Base-by-base conservation (phyloP, 2,329 filamentous ascomycete species). In the Raffaelea albimanens region DNA sequence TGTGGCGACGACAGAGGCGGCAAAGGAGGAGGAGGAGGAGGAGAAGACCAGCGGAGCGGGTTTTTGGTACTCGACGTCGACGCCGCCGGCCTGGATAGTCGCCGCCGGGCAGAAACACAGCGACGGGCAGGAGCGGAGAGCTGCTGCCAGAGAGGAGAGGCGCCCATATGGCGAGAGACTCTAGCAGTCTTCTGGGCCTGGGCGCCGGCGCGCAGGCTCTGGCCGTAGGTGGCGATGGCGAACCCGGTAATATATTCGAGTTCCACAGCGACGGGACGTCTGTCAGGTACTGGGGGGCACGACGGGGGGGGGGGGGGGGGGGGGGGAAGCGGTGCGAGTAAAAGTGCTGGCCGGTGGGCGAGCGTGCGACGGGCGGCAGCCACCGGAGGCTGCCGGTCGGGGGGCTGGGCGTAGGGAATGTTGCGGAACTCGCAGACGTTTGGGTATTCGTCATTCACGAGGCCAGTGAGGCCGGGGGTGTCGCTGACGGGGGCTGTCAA, bases 361-460 rank as follows among this genome's bases (percentile, higher is more conserved):
- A 25, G 20, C 52, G 48, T 18, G 55, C 51, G 5, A 52, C 44
- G 16, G 55, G 56, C 2, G 57, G 52, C 11, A 52, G 48, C 55
- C 56, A 59, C 41, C 56, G 52, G 1, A 21, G 52, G 1, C 40
- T 40, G 3, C 56, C 53, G 7, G 5, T 48, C 36, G 29, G 52
- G 50, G 13, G 52, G 61, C 44, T 66, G 55, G 3, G 63, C 64
- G 49, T 63, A 69, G 1, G 64, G 62, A 34, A 67, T 64, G 36
- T 58, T 55, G 36, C 62, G 63, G 50, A 64, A 68, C 48, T 67
- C 63, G 19, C 59, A 59, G 2, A 63, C 61, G 18, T 60, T 54
- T n/a, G 61, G 59, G 31, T 58, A 60, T 18, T 58, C 47, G 18
- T 56, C 52, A 39, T 63, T 61, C 25, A 63, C 50, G 20, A 64